Base-by-base conservation (phyloP, 306 rosid species). In the Vigna mungo region DNA sequence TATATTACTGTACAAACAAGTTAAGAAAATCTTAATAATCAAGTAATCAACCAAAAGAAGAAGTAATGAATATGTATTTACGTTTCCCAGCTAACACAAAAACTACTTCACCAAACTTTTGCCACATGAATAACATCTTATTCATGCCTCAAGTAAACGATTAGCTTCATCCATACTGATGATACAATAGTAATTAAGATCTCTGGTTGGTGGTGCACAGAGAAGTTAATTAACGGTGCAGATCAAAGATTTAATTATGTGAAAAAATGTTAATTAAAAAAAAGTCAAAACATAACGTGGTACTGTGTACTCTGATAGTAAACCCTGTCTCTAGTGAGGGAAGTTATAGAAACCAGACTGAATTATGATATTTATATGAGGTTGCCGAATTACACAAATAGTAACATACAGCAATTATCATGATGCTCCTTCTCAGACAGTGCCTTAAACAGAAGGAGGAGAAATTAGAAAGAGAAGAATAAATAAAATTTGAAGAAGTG, bases 161-260 rank as follows among this genome's bases (percentile, higher is more conserved):
- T 68, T 55, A 51, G 80, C 66, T 23, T 52, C 54, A 9, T 30
- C 70, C 56, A 53, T 17, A 68, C 46, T 78, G 68, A 68, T 47
- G 69, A 43, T 77, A 43, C 65, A 68, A 68, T 68, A 60, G 44
- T 44, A 55, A 25, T 25, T 25, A 25, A 78, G 41, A 60, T 47
- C 59, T 68, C 59, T 56, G 59, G 37, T 55, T 55, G 68, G 44
- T 11, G 15, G 68, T 55, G 41, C 55, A 14, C n/a, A 62, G 79
- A 62, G 20, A 16, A 60, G 15, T 60, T 65, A 20, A n/a, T n/a
- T 20, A 12, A 14, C 37, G 44, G 25, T 37, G 49, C n/a, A 30
- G 32, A 30, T 30, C 4, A 21, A 21, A 43, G 47, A 43, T 11
- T 11, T 12, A 43, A 10, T 3, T 44, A 12, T 12, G 49, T 12